phyloP scores from a whole-genome alignment of 2,329 filamentous ascomycete species.

The Xylariales sp. region DNA sequence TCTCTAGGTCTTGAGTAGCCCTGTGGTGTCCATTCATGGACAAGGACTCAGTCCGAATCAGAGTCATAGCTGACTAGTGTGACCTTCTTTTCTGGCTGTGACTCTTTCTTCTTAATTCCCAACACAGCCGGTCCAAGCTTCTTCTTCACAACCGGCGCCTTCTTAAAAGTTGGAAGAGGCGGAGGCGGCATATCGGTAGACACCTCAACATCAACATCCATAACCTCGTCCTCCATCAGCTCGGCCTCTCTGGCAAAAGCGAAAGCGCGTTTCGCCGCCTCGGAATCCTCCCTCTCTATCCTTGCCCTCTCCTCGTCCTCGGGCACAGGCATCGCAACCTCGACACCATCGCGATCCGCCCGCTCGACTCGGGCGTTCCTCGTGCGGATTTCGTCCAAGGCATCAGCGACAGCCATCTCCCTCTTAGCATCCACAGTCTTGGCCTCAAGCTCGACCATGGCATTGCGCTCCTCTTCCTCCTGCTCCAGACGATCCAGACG shows the following conservation, averaged over 20 bases:
- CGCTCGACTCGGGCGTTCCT: slow-evolving; percentile 84
- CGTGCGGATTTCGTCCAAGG: slow-evolving; percentile 88
- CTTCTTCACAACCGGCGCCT: slow-evolving; percentile 62
- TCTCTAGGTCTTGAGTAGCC: too few relatives aligned
- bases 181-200: slow-evolving; percentile 47
- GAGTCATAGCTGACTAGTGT: slow-evolving; percentile 10
- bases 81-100: background rate
- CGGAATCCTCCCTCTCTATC: slow-evolving; percentile 77
- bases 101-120: slow-evolving; percentile 83
- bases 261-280: slow-evolving; percentile 76
- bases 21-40: too few relatives aligned
- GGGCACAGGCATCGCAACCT: slow-evolving; percentile 47
- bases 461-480: slow-evolving; percentile 70
- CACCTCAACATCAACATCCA: slow-evolving; percentile 24
- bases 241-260: slow-evolving; percentile 52
- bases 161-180: slow-evolving; percentile 65
- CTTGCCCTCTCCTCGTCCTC: slow-evolving; percentile 57
- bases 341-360: slow-evolving; percentile 62
- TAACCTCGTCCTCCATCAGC: slow-evolving; percentile 45
- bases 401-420: slow-evolving; percentile 96
- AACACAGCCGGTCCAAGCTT: slow-evolving; percentile 78
- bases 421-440: slow-evolving; percentile 90
- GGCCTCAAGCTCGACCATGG: slow-evolving; percentile 91
- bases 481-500: slow-evolving; percentile 82
- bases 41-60: slow-evolving; percentile 15